A percentile compares a stretch with the other conserved stretches of the same genome.
phyloP scores from a whole-genome alignment of 2,329 filamentous ascomycete genomes.

The Teratosphaeria pseudoeucalypti region DNA sequence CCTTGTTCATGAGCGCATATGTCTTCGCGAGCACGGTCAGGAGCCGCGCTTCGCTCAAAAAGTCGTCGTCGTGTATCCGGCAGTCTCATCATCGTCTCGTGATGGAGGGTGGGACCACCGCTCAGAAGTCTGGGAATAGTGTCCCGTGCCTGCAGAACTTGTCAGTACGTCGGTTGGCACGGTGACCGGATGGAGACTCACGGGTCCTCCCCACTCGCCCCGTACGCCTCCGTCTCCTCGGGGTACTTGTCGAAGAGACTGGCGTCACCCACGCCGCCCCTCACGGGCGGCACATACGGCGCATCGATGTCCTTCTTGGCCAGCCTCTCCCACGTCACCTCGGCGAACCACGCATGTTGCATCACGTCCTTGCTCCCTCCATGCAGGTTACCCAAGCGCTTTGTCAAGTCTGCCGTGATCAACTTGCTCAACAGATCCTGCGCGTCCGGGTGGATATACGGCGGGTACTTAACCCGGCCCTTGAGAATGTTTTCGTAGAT shows the following conservation, averaged over 20 bases:
- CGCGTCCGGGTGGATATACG: slow-evolving; percentile 88
- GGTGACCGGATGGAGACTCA: slow-evolving; percentile 44
- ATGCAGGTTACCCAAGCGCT: slow-evolving; percentile 87
- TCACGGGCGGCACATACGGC: slow-evolving; percentile 91
- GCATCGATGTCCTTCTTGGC: slow-evolving; percentile 96
- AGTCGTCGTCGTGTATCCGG: background rate
- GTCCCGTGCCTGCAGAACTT: slow-evolving; percentile 52
- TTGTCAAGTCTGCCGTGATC: slow-evolving; percentile 90
- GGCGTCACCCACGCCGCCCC: slow-evolving; percentile 85
- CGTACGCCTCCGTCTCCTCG: slow-evolving; percentile 91
- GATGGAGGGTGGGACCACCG: background rate
- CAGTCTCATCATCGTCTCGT: background rate
- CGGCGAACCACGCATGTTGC: slow-evolving; percentile 89
- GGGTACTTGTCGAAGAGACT: slow-evolving; percentile 98
- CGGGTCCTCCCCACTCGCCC: slow-evolving; percentile 69
- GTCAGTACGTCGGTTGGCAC: slow-evolving; percentile 7
- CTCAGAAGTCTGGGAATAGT: slow-evolving; percentile 63
- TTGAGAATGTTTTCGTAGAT: slow-evolving; percentile 99
- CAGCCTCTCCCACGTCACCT: slow-evolving; percentile 94
- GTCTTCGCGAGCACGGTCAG: background rate
- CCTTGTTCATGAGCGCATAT: background rate
- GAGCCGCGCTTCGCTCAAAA: background rate
- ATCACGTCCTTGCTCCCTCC: slow-evolving; percentile 87
- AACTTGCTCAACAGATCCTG: slow-evolving; percentile 85
- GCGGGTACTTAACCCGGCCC: slow-evolving; percentile 90